phyloP scores from a whole-genome alignment of 2,329 filamentous ascomycete genomes.

The Blastomyces gilchristii region DNA sequence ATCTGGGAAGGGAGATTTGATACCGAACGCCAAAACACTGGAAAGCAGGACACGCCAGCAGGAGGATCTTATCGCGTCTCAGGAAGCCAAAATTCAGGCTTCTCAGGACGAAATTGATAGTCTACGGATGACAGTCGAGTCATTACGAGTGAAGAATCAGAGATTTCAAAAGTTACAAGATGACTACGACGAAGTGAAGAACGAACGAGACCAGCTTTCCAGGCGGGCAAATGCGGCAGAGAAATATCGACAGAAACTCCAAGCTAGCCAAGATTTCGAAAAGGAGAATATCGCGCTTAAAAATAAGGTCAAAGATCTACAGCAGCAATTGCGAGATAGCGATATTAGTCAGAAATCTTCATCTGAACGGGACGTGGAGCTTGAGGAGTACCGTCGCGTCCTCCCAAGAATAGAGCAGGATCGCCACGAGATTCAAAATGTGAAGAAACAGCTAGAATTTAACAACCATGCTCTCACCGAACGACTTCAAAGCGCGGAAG shows the following conservation, averaged over 20 bases:
- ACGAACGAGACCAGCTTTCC: slow-evolving; percentile 37
- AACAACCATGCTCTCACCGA: slow-evolving; percentile 40
- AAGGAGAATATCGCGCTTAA: slow-evolving; percentile 40
- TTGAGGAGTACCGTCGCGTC: slow-evolving; percentile 37
- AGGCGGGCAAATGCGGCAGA: slow-evolving; percentile 41
- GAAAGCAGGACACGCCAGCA: slow-evolving; percentile 46
- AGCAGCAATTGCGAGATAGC: slow-evolving; percentile 38
- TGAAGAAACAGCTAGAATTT: slow-evolving; percentile 41
- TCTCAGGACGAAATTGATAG: slow-evolving; percentile 36
- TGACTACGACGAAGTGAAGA: slow-evolving; percentile 41
- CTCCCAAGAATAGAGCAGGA: slow-evolving; percentile 41
- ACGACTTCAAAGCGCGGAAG: slow-evolving; percentile 34
- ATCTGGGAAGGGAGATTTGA: slow-evolving; percentile 37
- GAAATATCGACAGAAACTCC: slow-evolving; percentile 41
- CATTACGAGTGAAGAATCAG: slow-evolving; percentile 36
- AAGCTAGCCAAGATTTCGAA: slow-evolving; percentile 40
- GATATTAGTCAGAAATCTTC: slow-evolving; percentile 34
- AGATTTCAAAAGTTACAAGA: slow-evolving; percentile 39
- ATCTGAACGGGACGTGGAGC: slow-evolving; percentile 32
- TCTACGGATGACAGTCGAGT: slow-evolving; percentile 36
- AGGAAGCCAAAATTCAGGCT: slow-evolving; percentile 56
- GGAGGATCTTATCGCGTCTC: slow-evolving; percentile 59
- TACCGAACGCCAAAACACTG: slow-evolving; percentile 37
- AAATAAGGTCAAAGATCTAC: slow-evolving; percentile 37
- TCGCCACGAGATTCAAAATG: slow-evolving; percentile 37